Evolutionary conservation across 192 early-diverging fungal species (phyloP), one percentile per base, ranked within the genome.

Genomic region (Ambispora gerdemannii): DNA sequence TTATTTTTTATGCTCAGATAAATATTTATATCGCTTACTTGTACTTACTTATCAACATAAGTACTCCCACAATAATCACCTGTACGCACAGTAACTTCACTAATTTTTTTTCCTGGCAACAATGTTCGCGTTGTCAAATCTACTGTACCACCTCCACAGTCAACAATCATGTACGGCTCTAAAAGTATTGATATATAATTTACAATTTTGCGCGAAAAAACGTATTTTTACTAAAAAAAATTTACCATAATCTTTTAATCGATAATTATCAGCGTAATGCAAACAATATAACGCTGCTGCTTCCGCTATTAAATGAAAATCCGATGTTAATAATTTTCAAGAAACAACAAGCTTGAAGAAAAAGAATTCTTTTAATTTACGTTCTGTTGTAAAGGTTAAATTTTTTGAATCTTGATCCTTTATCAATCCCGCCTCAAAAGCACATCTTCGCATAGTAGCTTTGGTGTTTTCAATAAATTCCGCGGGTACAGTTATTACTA

Each of bases 121-220:
- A 69, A 25, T 32, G 53, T 56, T 3, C 67, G 67, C 13, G 33
- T 71, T 27, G 75, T 80, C 70, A 80, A 53, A 55, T 73, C 72
- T 3, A 73, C 72, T 0, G 72, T 70, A 17, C 72, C 72, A 34
- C 72, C 72, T 25, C 72, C 72, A 56, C 63, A 64, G 49, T 73
- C 72, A 53, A 59, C 55, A 11, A 72, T 51, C 24, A 72, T 32
- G 31, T 51, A 72, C 6, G 66, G 19, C 28, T 34, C 66, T 67
- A 43, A 43, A 43, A 43, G 6, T 43, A 10, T 43, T 6, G n/a
- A n/a, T n/a, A n/a, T n/a, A n/a, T n/a, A n/a, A n/a, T n/a, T n/a
- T n/a, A n/a, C n/a, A n/a, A n/a, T n/a, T n/a, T n/a, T n/a, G n/a
- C n/a, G n/a, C n/a, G n/a, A n/a, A n/a, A n/a, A n/a, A n/a, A n/a